Base-by-base conservation (phyloP, 306 rosid species). In the Fragaria vesca region DNA sequence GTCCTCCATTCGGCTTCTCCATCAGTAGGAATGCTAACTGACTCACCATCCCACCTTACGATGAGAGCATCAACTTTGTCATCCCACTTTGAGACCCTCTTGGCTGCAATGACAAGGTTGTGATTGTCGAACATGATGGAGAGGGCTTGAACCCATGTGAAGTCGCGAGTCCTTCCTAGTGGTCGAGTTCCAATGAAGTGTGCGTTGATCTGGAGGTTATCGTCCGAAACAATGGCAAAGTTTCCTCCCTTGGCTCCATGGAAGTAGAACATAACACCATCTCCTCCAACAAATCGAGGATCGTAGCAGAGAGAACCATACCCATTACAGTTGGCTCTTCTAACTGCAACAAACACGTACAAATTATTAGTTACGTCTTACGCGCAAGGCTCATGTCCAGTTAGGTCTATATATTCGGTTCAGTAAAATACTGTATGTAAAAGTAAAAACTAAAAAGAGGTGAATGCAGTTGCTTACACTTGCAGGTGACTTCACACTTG, bases 401-500 rank as follows among this genome's bases (percentile, higher is more conserved):
- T 51, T 16, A 28, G 30, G 30, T 28, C 32, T 30, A 30, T 4
- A 13, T 13, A 47, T 47, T 12, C 16, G 16, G 16, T 47, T 47
- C 16, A 47, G 57, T 16, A 51, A 17, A n/a, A 51, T 17, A 17
- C n/a, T 51, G 57, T 16, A 18, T 52, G 21, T 17, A 20, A 52
- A 52, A 20, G 32, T 30, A 30, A 30, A 30, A 30, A 30, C 32
- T 30, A 30, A 30, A 30, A 30, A 6, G 10, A 52, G 60, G 24
- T 52, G 60, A 7, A 52, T n/a, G 5, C 20, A 13, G 24, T 8
- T 12, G 32, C 13, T 88, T 90, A 88, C 97, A 12, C 86, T 85
- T 91, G 94, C 97, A 88, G 62, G 93, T 91, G 79, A 84, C 89
- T 88, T 91, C 97, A 70, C 93, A 91, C 81, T 86, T 88, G 93